Percentiles rank a stretch among this genome's conserved stretches.
Conservation (phyloP, 2,329 filamentous ascomycete species). For the Sclerotinia borealis region DNA sequence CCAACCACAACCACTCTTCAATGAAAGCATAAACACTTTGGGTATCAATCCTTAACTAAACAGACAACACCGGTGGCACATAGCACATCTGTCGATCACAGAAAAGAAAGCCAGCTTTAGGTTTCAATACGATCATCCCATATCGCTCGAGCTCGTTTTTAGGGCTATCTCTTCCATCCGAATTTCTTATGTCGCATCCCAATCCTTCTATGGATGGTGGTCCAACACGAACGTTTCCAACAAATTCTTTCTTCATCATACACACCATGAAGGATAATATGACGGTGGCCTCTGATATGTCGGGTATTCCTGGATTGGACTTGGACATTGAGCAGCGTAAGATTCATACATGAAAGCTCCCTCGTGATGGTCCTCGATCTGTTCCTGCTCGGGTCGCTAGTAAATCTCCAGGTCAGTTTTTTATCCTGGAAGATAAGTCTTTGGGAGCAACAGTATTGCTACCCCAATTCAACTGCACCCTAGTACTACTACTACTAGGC, state of each 20-base stretch:
- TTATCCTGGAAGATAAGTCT: not conserved
- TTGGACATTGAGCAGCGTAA: not conserved
- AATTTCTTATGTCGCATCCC: too few species aligned
- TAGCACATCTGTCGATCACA: not conserved
- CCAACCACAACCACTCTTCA: too few species aligned
- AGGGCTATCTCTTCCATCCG: not conserved
- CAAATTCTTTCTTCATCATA: not conserved
- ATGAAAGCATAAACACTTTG: not conserved
- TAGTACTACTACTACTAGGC: not conserved
- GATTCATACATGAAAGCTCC: slow-evolving; percentile 4
- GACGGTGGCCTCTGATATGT: not conserved
- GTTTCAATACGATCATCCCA: not conserved
- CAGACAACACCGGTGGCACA: not conserved
- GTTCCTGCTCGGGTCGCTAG: not conserved
- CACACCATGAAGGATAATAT: slow-evolving; percentile 7
- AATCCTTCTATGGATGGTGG: too few species aligned
- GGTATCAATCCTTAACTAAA: not conserved
- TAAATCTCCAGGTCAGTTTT: not conserved
- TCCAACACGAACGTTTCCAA: not conserved
- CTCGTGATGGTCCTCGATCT: not conserved
- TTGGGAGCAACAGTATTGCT: not conserved
- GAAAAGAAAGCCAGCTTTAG: not conserved
- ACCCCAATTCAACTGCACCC: not conserved
- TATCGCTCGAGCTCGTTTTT: not conserved
- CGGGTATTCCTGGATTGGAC: not conserved